phyloP scores from a whole-genome alignment of 192 early-diverging fungal genomes.

The Backusella liffmaniae region DNA sequence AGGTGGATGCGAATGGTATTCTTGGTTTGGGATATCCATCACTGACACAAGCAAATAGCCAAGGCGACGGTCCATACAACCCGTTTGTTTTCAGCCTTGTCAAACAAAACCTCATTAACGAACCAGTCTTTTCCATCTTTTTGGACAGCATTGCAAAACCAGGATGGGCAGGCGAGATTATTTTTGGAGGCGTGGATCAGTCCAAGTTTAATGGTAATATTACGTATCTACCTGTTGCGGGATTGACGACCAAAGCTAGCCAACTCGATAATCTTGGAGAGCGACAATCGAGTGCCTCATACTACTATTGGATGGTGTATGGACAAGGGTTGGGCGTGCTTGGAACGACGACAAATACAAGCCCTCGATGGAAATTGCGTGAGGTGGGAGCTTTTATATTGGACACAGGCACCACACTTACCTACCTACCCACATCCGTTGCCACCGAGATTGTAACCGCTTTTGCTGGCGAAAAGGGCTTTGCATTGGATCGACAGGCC shows the following conservation, averaged over 20 bases:
- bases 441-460: slow-evolving; percentile 22
- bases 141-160: slow-evolving; percentile 10
- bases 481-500: slow-evolving; percentile 19
- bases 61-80: slow-evolving; percentile 19
- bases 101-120: slow-evolving; percentile 11
- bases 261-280: neutral
- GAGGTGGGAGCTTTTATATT: slow-evolving; percentile 28
- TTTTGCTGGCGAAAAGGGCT: slow-evolving; percentile 14
- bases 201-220: slow-evolving; percentile 45
- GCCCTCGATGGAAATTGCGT: slow-evolving; percentile 13
- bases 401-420: slow-evolving; percentile 37
- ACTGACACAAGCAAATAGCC: slow-evolving; percentile 21
- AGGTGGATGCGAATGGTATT: slow-evolving; percentile 28
- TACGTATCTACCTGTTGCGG: slow-evolving; percentile 43
- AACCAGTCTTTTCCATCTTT: slow-evolving; percentile 33
- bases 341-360: neutral
- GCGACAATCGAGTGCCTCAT: neutral
- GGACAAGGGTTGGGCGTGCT: slow-evolving; percentile 27
- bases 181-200: slow-evolving; percentile 50
- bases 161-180: slow-evolving; percentile 45
- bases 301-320: slow-evolving; percentile 38
- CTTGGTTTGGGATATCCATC: slow-evolving; percentile 35
- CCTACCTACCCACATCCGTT: slow-evolving; percentile 25
- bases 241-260: neutral
- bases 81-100: slow-evolving; percentile 38